phyloP scores from a whole-genome alignment of 768 basidiomycete genomes.

The Neoboletus brunneissimus region DNA sequence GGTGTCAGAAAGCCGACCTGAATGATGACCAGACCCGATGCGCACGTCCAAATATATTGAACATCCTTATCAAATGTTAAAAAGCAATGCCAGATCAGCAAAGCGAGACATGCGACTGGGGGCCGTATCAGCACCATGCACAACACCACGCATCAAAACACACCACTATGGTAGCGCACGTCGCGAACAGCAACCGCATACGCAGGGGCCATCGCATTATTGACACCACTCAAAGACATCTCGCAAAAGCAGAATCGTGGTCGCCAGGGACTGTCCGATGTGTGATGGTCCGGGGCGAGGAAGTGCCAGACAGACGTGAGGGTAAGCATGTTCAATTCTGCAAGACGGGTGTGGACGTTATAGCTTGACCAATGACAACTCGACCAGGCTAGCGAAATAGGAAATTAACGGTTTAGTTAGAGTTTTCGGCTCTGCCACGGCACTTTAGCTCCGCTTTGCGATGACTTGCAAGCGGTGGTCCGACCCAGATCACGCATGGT shows the following conservation, averaged over 20 bases:
- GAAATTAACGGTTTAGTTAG: background rate
- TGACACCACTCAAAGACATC: background rate
- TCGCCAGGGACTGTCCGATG: background rate
- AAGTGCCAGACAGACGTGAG: too few species aligned
- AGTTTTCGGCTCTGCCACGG: background rate
- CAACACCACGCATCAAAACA: background rate
- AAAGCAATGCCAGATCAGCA: slow-evolving; percentile 15
- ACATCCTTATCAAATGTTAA: slow-evolving; percentile 20
- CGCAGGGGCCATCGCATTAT: background rate
- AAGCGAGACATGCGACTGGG: slow-evolving; percentile 9
- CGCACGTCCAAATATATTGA: slow-evolving; percentile 25
- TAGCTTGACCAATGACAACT: too few species aligned
- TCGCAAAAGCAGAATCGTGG: background rate
- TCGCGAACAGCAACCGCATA: background rate
- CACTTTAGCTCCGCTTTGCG: background rate
- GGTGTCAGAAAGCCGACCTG: background rate
- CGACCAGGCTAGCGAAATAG: background rate
- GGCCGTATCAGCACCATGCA: background rate
- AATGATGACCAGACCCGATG: background rate
- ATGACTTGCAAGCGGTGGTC: background rate
- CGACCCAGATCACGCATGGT: background rate
- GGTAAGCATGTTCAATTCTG: background rate
- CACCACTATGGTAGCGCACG: slow-evolving; percentile 16
- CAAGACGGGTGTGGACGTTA: background rate
- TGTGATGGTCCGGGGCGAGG: background rate